phyloP scores from a whole-genome alignment of 768 basidiomycete species.

The Lentinula aciculospora region DNA sequence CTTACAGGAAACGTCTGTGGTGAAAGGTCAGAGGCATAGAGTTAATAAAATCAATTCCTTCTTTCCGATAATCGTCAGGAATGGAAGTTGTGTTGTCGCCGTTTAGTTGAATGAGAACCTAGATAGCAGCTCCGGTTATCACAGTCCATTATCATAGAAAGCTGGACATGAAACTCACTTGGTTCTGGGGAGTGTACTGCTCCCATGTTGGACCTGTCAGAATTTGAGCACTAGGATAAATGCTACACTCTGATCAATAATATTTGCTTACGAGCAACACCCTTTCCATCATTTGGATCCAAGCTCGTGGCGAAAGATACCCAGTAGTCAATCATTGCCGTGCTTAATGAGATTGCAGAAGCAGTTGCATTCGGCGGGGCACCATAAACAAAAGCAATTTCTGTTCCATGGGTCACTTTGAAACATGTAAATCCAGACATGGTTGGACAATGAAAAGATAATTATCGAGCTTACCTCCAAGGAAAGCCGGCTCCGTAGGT shows the following conservation, averaged over 20 bases:
- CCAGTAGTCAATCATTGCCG: conserved; percentile 38
- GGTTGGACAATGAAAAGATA: background rate
- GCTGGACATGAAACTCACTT: conserved; percentile 12
- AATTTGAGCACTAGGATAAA: too few species aligned
- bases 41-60: conserved; percentile 31
- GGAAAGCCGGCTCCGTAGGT: conserved; percentile 2
- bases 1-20: conserved; percentile 8
- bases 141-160: background rate
- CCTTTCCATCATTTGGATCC: conserved; percentile 38
- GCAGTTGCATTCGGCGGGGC: conserved; percentile 10
- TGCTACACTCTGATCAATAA: background rate
- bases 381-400: conserved; percentile 26
- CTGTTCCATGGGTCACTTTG: conserved; percentile 24
- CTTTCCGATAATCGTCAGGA: conserved; percentile 28
- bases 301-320: conserved; percentile 38
- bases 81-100: conserved; percentile 27
- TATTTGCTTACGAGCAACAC: conserved; percentile 21
- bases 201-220: conserved; percentile 23
- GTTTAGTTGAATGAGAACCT: conserved; percentile 31
- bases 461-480: conserved; percentile 12
- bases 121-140: background rate
- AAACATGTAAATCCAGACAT: background rate
- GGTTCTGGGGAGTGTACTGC: conserved; percentile 21
- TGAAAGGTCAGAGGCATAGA: conserved; percentile 20
- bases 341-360: conserved; percentile 21